A percentile compares a stretch with the other conserved stretches of the same genome.
phyloP scores from a whole-genome alignment of 257 asterid species.

The Verbena officinalis region DNA sequence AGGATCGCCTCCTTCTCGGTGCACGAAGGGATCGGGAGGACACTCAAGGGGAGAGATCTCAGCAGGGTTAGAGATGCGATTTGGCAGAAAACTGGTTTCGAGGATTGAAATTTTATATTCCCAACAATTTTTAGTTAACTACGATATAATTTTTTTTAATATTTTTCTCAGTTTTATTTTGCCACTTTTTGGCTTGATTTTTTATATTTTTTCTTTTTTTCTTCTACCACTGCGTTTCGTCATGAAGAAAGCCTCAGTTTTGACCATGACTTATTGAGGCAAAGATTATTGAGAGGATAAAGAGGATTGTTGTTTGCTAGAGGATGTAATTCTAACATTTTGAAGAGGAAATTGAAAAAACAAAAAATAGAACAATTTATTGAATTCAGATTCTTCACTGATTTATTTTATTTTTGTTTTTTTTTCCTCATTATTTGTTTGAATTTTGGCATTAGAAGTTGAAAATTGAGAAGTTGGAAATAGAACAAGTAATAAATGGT shows the following conservation, averaged over 20 bases:
- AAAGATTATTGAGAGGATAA: not conserved
- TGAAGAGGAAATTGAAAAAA: conserved; percentile 18
- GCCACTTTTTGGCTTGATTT: not conserved
- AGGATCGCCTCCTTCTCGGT: conserved; percentile 82
- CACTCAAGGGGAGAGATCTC: conserved; percentile 94
- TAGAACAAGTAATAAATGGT: too few relatives aligned
- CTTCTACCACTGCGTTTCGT: not conserved
- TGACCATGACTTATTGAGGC: conserved; percentile 35
- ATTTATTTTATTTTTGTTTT: not conserved
- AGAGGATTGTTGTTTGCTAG: conserved; percentile 1
- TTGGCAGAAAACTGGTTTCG: conserved; percentile 95
- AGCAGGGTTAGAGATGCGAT: conserved; percentile 95
- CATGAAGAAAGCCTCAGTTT: conserved; percentile 30
- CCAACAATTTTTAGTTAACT: not conserved
- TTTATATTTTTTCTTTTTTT: not conserved
- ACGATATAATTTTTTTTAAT: not conserved
- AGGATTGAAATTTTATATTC: conserved; percentile 51
- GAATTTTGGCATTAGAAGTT: not conserved
- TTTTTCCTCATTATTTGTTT: not conserved
- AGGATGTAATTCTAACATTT: conserved; percentile 32
- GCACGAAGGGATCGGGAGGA: conserved; percentile 95
- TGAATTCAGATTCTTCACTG: not conserved
- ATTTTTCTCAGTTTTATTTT: not conserved
- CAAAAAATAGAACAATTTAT: not conserved
- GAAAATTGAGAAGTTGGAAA: not conserved